Conservation (phyloP, 202 grass and related monocot genomes). For the Digitaria exilis region DNA sequence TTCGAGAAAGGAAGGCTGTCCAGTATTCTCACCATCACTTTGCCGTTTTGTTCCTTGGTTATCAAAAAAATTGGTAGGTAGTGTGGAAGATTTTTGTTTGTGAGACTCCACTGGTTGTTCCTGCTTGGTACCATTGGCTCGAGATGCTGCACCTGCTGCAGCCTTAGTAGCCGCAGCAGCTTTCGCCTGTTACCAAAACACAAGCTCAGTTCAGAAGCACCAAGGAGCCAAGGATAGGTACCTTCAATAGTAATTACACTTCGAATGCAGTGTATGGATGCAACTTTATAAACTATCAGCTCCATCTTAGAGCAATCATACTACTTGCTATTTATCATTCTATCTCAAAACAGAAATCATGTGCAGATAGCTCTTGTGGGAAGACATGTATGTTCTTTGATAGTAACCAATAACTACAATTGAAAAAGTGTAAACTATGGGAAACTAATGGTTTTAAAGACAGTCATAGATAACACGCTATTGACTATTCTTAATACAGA, state of each 20-base stretch:
- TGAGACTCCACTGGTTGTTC: conserved; percentile 55
- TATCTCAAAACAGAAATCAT: conserved; percentile 14
- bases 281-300: not conserved
- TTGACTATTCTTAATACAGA: not conserved
- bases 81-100: conserved; percentile 63
- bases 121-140: conserved; percentile 47
- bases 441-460: not conserved
- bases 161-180: conserved; percentile 54
- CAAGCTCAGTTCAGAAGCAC: conserved; percentile 7
- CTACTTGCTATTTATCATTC: not conserved
- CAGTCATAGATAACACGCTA: not conserved
- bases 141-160: conserved; percentile 50
- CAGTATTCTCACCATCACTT: conserved; percentile 58
- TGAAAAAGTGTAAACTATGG: not conserved
- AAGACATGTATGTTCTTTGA: not conserved
- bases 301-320: conserved; percentile 1
- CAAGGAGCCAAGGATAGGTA: not conserved
- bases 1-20: not conserved
- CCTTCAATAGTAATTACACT: not conserved
- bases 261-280: conserved; percentile 15
- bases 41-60: conserved; percentile 61
- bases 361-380: not conserved
- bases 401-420: not conserved
- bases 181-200: conserved; percentile 71
- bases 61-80: conserved; percentile 85